Evolutionary conservation across 2,329 filamentous ascomycete species (phyloP).

Genomic region (Phyllosticta capitalensis): DNA sequence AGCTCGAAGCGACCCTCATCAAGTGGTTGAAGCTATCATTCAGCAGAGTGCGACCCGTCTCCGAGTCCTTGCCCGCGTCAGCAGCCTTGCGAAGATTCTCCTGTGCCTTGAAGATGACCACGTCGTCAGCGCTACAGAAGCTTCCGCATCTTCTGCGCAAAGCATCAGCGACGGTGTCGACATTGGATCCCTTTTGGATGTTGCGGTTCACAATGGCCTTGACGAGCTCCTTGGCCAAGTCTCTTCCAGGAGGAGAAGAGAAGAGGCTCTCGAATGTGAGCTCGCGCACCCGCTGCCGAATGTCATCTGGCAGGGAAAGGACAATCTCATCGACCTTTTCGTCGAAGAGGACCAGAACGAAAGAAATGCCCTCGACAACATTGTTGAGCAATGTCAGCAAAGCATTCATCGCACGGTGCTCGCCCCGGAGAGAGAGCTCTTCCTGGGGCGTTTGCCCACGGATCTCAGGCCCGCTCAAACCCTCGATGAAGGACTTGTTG

Average conservation of each 20-base stretch:
- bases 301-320: slow-evolving; percentile 59
- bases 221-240: slow-evolving; percentile 86
- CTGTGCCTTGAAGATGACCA: slow-evolving; percentile 96
- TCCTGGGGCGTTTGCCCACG: slow-evolving; percentile 74
- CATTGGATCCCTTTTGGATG: slow-evolving; percentile 92
- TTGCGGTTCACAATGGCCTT: slow-evolving; percentile 98
- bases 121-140: slow-evolving; percentile 95
- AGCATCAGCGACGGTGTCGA: slow-evolving; percentile 95
- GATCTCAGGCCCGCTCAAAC: slow-evolving; percentile 78
- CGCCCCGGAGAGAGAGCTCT: slow-evolving; percentile 83
- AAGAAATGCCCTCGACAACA: slow-evolving; percentile 93
- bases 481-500: slow-evolving; percentile 90
- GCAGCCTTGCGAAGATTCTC: slow-evolving; percentile 84
- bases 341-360: slow-evolving; percentile 89
- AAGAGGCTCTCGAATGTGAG: slow-evolving; percentile 87
- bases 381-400: slow-evolving; percentile 77
- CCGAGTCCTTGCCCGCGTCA: slow-evolving; percentile 66
- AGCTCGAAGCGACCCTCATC: slow-evolving; percentile 72
- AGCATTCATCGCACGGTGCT: slow-evolving; percentile 85
- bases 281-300: slow-evolving; percentile 59
- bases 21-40: slow-evolving; percentile 86
- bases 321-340: slow-evolving; percentile 87
- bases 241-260: slow-evolving; percentile 66
- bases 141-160: slow-evolving; percentile 83
- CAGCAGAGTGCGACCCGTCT: slow-evolving; percentile 66